Evolutionary conservation across 148 eudicot genomes (phyloP).

Genomic region (Camellia lanceoleosa): DNA sequence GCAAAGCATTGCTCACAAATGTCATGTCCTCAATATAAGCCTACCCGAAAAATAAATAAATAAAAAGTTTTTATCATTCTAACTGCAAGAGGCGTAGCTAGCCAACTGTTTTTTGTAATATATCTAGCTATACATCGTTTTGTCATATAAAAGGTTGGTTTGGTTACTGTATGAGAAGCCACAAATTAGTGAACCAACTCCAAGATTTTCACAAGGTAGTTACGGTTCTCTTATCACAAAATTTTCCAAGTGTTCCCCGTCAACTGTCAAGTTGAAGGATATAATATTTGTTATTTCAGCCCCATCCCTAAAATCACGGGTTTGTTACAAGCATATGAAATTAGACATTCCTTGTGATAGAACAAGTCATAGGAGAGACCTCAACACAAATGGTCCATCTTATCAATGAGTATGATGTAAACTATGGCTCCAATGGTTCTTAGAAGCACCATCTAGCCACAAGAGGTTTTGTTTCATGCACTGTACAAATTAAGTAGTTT

Average conservation of each 20-base stretch:
- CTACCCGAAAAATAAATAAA: neutral
- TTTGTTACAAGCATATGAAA: neutral
- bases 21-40: neutral
- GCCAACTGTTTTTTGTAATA: neutral
- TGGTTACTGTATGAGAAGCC: neutral
- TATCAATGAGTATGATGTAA: neutral
- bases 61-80: neutral
- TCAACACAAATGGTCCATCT: neutral
- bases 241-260: too few species aligned
- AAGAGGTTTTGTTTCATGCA: neutral
- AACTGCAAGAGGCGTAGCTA: neutral
- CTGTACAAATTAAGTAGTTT: neutral
- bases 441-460: neutral
- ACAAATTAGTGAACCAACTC: neutral
- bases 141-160: neutral
- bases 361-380: neutral
- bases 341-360: neutral
- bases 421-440: neutral
- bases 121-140: neutral
- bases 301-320: neutral
- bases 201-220: neutral
- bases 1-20: conserved; percentile 9
- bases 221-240: neutral
- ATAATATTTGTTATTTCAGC: neutral
- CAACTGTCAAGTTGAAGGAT: neutral